Conservation (phyloP, 148 eudicot species). For the Camellia granthamiana region DNA sequence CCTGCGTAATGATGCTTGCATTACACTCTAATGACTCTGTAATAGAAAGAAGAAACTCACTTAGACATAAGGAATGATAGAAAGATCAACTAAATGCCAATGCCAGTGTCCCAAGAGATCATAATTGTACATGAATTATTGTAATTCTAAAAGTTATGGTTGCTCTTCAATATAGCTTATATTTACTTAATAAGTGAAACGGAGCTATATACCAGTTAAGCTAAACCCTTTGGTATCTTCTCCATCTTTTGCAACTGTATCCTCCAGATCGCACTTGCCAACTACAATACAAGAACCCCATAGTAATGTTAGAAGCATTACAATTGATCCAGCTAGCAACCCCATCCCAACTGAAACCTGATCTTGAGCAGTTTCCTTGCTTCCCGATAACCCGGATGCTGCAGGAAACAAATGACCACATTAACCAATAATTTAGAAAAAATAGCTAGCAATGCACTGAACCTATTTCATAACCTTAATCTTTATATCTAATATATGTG, state of each 20-base stretch:
- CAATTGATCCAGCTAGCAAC: constrained; percentile 49
- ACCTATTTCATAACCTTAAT: no score
- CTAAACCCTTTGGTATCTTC: constrained; percentile 42
- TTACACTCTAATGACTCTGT: no score
- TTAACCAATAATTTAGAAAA: no score
- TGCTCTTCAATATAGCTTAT: no score
- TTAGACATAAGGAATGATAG: no score
- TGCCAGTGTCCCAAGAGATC: no score
- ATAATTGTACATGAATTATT: not conserved
- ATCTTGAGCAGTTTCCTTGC: constrained; percentile 38
- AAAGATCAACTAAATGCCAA: no score
- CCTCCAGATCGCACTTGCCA: constrained; percentile 44
- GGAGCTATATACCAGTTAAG: constrained; percentile 30
- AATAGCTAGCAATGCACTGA: no score
- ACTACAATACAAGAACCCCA: constrained; percentile 50
- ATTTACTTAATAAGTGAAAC: not conserved
- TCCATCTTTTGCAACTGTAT: constrained; percentile 28
- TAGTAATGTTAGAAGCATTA: constrained; percentile 38
- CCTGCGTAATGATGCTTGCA: no score
- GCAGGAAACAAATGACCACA: not conserved
- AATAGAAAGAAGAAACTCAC: no score
- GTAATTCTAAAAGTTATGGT: no score
- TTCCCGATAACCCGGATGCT: constrained; percentile 47
- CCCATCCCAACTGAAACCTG: constrained; percentile 59
- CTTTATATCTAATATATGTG: no score